Conservation (phyloP, 2,329 filamentous ascomycete genomes). For the Cordyceps cateniannulata region DNA sequence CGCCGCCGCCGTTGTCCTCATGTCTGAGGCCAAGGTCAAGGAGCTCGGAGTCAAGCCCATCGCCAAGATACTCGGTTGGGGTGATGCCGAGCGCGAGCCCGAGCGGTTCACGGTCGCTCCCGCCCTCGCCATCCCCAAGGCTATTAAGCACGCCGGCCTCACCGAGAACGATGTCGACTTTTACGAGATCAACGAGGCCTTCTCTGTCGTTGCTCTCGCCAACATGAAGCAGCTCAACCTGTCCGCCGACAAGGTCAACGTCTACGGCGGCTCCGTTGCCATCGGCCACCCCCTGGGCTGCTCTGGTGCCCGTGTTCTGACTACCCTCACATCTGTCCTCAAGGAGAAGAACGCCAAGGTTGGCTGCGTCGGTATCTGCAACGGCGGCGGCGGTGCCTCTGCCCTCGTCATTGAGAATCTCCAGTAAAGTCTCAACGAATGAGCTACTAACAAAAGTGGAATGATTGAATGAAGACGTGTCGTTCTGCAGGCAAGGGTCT, state of each 20-base stretch:
- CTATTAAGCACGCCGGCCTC: conserved; percentile 87
- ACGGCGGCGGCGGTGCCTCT: conserved; percentile 91
- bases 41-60: conserved; percentile 85
- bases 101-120: conserved; percentile 95
- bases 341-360: conserved; percentile 90
- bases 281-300: conserved; percentile 92
- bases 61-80: conserved; percentile 96
- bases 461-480: conserved; percentile 1
- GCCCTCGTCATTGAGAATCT: conserved; percentile 82
- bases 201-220: conserved; percentile 90
- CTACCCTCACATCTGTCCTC: conserved; percentile 82
- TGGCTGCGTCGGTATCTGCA: conserved; percentile 92
- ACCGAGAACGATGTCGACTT: conserved; percentile 73
- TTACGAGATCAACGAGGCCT: conserved; percentile 99
- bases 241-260: conserved; percentile 80
- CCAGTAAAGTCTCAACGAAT: conserved; percentile 34
- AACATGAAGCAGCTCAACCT: conserved; percentile 90
- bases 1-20: conserved; percentile 83
- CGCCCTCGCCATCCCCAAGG: conserved; percentile 91
- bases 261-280: conserved; percentile 91
- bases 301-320: conserved; percentile 88
- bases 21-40: conserved; percentile 90
- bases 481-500: background rate
- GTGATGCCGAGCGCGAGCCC: conserved; percentile 83
- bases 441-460: background rate